Conservation (phyloP, 306 rosid species). For the Prunus dulcis region DNA sequence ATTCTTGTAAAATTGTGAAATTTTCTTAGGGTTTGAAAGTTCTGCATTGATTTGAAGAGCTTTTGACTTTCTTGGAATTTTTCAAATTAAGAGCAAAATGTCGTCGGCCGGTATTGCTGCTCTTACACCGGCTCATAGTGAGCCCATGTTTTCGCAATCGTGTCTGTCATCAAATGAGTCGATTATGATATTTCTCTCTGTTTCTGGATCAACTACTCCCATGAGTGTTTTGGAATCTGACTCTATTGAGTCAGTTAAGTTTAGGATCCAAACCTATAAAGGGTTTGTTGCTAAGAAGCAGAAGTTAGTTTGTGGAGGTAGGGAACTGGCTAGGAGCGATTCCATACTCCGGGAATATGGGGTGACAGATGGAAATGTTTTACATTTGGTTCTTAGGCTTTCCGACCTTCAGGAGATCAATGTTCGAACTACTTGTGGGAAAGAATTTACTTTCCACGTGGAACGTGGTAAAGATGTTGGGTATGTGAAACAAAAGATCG, state of each 20-base stretch:
- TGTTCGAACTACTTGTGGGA: constrained; percentile 64
- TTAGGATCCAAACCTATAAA: constrained; percentile 60
- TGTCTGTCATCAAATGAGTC: constrained; percentile 46
- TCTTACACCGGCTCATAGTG: constrained; percentile 54
- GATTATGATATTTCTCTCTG: constrained; percentile 54
- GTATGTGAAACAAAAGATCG: constrained; percentile 76
- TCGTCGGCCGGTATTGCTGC: constrained; percentile 71
- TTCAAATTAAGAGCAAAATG: constrained; percentile 38
- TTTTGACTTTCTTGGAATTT: constrained; percentile 12
- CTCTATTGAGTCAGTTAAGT: constrained; percentile 79
- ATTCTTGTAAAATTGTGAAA: constrained; percentile 7
- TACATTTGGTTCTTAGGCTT: constrained; percentile 79
- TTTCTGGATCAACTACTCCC: constrained; percentile 57
- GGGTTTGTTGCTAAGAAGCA: constrained; percentile 81
- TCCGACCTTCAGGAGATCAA: constrained; percentile 79
- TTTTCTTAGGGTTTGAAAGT: constrained; percentile 24
- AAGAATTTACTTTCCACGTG: constrained; percentile 65
- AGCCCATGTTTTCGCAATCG: constrained; percentile 37
- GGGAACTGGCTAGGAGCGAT: constrained; percentile 75
- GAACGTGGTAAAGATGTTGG: constrained; percentile 75
- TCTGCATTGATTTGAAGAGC: constrained; percentile 27
- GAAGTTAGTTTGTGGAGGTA: constrained; percentile 86
- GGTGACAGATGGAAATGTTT: constrained; percentile 69
- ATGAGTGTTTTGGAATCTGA: constrained; percentile 72
- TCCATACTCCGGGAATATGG: constrained; percentile 81